Evolutionary conservation across 2,329 filamentous ascomycete genomes (phyloP), one percentile per base, ranked within the genome.

Genomic region (Didymella pinodella): DNA sequence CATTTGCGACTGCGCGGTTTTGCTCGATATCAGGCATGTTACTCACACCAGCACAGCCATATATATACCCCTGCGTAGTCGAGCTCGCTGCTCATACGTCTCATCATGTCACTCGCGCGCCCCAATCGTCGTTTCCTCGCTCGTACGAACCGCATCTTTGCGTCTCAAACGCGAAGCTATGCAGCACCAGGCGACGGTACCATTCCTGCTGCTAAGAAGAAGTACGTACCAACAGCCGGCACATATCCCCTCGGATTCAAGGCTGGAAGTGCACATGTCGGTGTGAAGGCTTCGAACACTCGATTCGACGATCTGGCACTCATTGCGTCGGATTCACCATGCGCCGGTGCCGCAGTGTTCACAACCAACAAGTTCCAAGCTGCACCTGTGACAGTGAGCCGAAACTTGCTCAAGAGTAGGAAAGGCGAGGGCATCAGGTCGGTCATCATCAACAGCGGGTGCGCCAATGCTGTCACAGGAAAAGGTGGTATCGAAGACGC

Each of bases 331-430:
- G 92, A 97, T 70, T 84, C 84, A 51, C 92, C 93, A 54, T 97
- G 93, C 77, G 85, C 91, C 7, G 93, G 90, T 10, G 92, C 93
- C 0, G 95, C 93, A 7, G 93, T 98, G 45, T 97, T 98, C 81
- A 99, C 95, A 54, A 96, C 93, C 78, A 99, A 99, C 82, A 93
- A 94, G 78, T 99, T 99, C 81, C 93, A 97, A 79, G 95, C 95
- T 18, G 95, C 95, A 11, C 95, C 95, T 5, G 94, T 99, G 44
- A 92, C 91, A 29, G 90, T 96, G 61, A 94, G 90, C 77, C 85
- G 88, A 64, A 84, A 89, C 57, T 86, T 93, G 60, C 80, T 97
- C 34, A 83, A 87, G 74, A 83, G 82, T 65, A 86, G 87, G 66
- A 81, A 83, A 47, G 90, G 92, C 58, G 77, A 84, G 12, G 91